Percentiles rank a stretch among this genome's conserved stretches.
Evolutionary conservation across 495 filamentous ascomycete species (phyloP).

Genomic region (Entonaema liquescens): DNA sequence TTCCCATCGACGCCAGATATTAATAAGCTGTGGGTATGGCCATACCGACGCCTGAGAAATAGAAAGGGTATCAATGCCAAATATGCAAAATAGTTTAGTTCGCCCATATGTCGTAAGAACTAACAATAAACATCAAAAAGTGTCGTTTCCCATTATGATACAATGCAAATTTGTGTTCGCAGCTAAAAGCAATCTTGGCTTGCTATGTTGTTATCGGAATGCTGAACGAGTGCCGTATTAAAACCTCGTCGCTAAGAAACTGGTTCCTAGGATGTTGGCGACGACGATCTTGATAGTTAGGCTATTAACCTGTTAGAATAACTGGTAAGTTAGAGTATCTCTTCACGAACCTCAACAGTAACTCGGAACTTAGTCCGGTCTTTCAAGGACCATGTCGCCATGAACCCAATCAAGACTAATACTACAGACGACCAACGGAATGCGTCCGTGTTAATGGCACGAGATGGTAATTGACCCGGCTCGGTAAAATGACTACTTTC

Average conservation of each 20-base stretch:
- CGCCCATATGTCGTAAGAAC: not conserved
- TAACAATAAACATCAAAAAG: not conserved
- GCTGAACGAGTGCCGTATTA: constrained; percentile 7
- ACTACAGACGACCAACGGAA: constrained; percentile 23
- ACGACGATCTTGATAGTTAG: not conserved
- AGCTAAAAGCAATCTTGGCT: not conserved
- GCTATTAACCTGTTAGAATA: constrained; percentile 14
- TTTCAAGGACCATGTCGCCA: constrained; percentile 33
- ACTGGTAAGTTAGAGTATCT: not conserved
- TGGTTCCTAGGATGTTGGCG: constrained; percentile 3
- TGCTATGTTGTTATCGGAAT: constrained; percentile 9
- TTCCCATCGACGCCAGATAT: not conserved
- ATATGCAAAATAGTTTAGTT: constrained; percentile 13
- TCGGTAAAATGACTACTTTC: constrained; percentile 15
- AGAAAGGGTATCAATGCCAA: constrained; percentile 35
- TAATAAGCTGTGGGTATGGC: not conserved
- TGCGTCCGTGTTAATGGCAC: not conserved
- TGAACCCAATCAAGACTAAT: constrained; percentile 29
- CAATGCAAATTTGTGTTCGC: not conserved
- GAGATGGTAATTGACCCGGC: not conserved
- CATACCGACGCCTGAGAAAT: constrained; percentile 10
- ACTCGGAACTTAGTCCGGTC: constrained; percentile 3
- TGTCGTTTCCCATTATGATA: not conserved
- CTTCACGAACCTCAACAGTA: constrained; percentile 16
- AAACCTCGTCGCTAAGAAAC: not conserved